Base-by-base conservation (phyloP, 2,329 filamentous ascomycete species). In the Didymella keratinophila region DNA sequence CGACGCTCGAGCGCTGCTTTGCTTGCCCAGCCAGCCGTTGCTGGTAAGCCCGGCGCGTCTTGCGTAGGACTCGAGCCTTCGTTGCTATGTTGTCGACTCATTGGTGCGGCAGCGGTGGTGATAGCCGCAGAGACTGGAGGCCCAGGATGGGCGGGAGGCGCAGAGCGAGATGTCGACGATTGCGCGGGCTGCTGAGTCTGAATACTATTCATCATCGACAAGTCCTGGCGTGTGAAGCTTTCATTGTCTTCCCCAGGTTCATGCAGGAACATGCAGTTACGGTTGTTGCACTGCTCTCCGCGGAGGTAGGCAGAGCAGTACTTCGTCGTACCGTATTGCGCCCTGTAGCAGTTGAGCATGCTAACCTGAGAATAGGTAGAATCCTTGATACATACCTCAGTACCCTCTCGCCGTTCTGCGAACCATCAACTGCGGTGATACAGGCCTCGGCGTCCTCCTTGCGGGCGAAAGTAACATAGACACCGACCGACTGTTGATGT, bases 221-320 rank as follows among this genome's bases (percentile, higher is more conserved):
- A 80, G 76, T 97, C 94, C 75, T 97, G 93, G 46, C 95, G 87
- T 9, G 92, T 96, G 75, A 97, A 98, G 78, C 93, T 97, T 72
- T 98, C 94, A 66, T 95, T 94, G 69, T 97, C 95, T 72, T 99
- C 95, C n/a, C 95, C 96, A 37, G 95, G 91, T 78, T 99, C 96
- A 73, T 99, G 95, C 49, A 99, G 80, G 77, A 99, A 99, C 87
- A 97, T 99, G 81, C 95, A 99, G 63, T 95, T 94, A 50, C 93
- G 88, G 72, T 99, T 99, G 56, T 91, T 93, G 78, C 95, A 99
- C 65, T 89, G 90, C 77, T 99, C 95, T 66, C 96, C 93, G 57
- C 96, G 90, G 18, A 99, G 83, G 82, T 96, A 99, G 4, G 95
- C 94, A 0, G 95, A 99, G 77, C 95, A 99, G 78, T 99, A 99